A percentile compares a stretch with the other conserved stretches of the same genome.
phyloP scores from a whole-genome alignment of 1,284 basidiomycete genomes.

The Ganoderma resinaceum region DNA sequence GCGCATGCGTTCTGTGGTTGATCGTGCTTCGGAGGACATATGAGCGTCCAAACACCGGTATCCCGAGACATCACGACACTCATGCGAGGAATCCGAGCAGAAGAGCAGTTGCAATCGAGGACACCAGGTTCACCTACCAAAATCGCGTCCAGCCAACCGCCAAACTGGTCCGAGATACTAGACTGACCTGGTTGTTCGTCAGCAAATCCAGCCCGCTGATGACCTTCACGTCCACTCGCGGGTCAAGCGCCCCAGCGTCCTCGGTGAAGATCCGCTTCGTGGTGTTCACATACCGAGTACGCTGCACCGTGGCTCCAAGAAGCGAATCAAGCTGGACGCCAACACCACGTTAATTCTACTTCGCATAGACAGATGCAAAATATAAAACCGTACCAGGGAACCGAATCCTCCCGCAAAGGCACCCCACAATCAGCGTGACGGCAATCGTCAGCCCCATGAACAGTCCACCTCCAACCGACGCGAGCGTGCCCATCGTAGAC shows the following conservation, averaged over 20 bases:
- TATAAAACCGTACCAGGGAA: conserved; percentile 63
- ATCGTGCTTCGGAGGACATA: too few relatives aligned
- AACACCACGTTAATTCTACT: background rate
- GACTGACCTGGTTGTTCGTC: conserved; percentile 79
- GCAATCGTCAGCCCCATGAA: conserved; percentile 73
- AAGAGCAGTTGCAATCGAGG: conserved; percentile 32
- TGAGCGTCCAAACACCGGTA: too few relatives aligned
- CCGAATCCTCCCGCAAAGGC: conserved; percentile 74
- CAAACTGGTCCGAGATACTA: background rate
- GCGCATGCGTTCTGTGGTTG: too few relatives aligned
- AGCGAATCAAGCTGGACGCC: conserved; percentile 29
- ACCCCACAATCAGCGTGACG: conserved; percentile 68
- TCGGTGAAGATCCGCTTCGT: conserved; percentile 76
- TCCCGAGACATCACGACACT: background rate
- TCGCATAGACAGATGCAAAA: background rate
- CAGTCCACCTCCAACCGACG: conserved; percentile 78
- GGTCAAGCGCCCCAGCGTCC: conserved; percentile 42
- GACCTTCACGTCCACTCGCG: conserved; percentile 50
- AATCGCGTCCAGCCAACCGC: background rate
- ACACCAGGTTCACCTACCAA: conserved; percentile 33
- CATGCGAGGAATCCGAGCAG: conserved; percentile 30
- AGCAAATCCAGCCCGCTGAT: conserved; percentile 80
- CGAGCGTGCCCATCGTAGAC: conserved; percentile 75
- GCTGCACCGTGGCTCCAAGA: conserved; percentile 84
- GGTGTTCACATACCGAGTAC: conserved; percentile 75